Evolutionary conservation across 768 basidiomycete species (phyloP), one percentile per base, ranked within the genome.

Genomic region (Russula sp.): DNA sequence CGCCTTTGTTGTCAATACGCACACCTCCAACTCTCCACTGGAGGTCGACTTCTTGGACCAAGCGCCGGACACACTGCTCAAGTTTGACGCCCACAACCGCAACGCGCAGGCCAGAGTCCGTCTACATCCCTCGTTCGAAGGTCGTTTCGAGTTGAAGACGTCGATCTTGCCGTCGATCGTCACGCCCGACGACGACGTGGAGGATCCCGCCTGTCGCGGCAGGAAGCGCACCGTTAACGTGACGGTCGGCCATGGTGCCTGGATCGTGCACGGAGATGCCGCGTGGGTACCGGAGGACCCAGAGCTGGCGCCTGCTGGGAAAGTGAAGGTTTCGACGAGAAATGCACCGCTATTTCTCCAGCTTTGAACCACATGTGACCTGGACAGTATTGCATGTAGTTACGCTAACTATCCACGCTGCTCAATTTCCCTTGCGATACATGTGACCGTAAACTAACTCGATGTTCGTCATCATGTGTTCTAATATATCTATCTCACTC

Each of bases 21-120:
- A 11, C n/a, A 65, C 64, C 13, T 51, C 61, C 50, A 65, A 65
- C 44, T 52, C 50, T 1, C 64, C 64, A 14, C 55, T 65, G 0
- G 16, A 34, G 0, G 10, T 65, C 54, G 63, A 51, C 55, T 48
- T 56, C n/a, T 48, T 16, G 34, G 45, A 56, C 6, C 61, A 62
- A 1, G 6, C 64, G 22, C n/a, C 42, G 3, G 61, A 65, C 44
- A 6, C 55, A 6, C 27, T 14, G 22, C 61, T 65, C 50, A 40
- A 40, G 11, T 32, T 63, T 0, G 18, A 52, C 20, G 55, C 56
- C 42, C 60, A 39, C 44, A 65, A 61, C 6, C 31, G 61, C 9
- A 65, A 65, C 56, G 47, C 64, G 7, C 64, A 61, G 8, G 61
- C 61, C 31, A n/a, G 10, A 22, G 61, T 65, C n/a, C 44, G 8